Evolutionary conservation across 345 rosid genomes (phyloP).

Genomic region (Lepidium sativum): DNA sequence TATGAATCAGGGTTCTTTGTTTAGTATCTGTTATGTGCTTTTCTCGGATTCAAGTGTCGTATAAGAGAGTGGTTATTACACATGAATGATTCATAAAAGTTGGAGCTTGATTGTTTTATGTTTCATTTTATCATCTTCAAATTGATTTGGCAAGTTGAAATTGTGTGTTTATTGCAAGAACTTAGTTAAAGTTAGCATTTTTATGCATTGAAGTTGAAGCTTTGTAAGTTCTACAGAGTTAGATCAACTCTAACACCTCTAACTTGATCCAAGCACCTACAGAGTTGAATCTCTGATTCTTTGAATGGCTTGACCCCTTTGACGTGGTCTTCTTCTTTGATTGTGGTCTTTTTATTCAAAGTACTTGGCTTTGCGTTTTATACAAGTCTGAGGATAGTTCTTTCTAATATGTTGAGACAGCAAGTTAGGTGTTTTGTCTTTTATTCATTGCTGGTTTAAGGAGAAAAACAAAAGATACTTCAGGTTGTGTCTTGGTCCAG

Average conservation of each 20-base stretch:
- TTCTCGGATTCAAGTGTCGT: not conserved
- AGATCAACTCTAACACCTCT: too few species aligned
- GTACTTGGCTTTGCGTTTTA: not conserved
- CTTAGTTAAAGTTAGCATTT: not conserved
- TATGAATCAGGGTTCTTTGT: not conserved
- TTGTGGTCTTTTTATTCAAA: not conserved
- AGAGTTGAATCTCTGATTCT: not conserved
- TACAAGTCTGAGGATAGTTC: too few species aligned
- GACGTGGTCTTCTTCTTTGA: too few species aligned
- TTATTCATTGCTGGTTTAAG: too few species aligned
- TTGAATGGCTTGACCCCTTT: not conserved
- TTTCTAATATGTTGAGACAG: too few species aligned
- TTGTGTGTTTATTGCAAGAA: not conserved
- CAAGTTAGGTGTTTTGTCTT: too few species aligned
- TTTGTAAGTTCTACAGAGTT: not conserved
- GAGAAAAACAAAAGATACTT: too few species aligned
- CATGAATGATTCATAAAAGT: constrained; percentile 3
- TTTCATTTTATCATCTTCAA: not conserved
- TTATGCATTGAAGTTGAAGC: not conserved
- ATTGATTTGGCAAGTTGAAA: not conserved
- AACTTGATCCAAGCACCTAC: too few species aligned
- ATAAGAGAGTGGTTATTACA: constrained; percentile 9
- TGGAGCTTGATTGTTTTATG: not conserved
- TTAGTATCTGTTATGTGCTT: not conserved
- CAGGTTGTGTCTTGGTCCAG: too few species aligned